Evolutionary conservation across 2,329 filamentous ascomycete genomes (phyloP), one percentile per base, ranked within the genome.

Genomic region (Ustulina deusta): DNA sequence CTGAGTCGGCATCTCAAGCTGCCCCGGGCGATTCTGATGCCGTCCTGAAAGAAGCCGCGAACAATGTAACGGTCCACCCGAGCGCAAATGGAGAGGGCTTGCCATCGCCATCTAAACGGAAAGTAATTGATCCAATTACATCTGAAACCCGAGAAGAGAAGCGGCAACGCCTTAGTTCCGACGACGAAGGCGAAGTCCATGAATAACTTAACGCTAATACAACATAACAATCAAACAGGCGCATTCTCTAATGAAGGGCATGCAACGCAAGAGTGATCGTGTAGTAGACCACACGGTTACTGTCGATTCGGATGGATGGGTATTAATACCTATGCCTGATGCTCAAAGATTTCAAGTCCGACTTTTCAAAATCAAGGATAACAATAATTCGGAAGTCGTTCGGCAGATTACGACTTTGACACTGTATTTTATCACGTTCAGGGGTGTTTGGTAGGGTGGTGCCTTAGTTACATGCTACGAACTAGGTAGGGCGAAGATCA

Each of bases 101-200:
- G 6, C 68, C 71, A 20, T 83, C 82, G 1, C 81, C 82, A 11
- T 72, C 77, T 2, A 85, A 85, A 71, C 76, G 83, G 60, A 84
- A 83, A 68, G 80, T 80, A 3, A 63, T 78, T 7, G 82, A 83
- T 13, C 73, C 74, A 13, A 42, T 73, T 4, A 77, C 80, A 32
- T 73, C 76, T 2, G 80, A 80, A 38, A 79, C 76, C 27, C 77
- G 79, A 27, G 79, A 80, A 1, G 79, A 80, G 69, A 85, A 85
- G 68, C 78, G 82, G n/a, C 79, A 79, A 55, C 79, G 80, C 58
- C 74, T 83, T 32, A 72, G 71, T 55, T 84, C 82, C 0, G 78
- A 84, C 62, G 83, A 85, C 56, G 83, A 85, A 66, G 84, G 84
- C 36, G 84, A 85, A 71, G 79, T 85, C 42, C 72, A 74, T 42